Percentiles rank a stretch among this genome's conserved stretches.
Conservation (phyloP, 306 rosid species). For the Comarum palustre region DNA sequence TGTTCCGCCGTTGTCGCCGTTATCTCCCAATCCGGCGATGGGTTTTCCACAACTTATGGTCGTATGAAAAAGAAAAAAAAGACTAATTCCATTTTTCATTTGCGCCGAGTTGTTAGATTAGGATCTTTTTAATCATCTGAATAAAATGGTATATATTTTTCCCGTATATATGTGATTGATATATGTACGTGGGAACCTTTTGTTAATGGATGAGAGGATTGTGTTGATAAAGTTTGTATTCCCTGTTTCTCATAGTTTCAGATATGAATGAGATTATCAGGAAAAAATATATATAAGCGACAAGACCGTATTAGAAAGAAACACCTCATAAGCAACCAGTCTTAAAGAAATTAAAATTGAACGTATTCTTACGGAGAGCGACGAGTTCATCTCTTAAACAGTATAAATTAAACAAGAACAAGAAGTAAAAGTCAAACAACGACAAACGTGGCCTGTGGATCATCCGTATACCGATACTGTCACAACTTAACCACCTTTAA, state of each 20-base stretch:
- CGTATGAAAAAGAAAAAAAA: constrained; percentile 26
- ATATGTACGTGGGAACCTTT: neutral
- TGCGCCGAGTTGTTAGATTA: neutral
- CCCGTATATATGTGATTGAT: neutral
- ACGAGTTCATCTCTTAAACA: too few relatives aligned
- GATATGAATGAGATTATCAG: neutral
- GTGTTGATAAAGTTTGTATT: neutral
- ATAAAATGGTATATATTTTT: neutral
- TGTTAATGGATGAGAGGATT: neutral
- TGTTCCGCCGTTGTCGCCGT: constrained; percentile 77
- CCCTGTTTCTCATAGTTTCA: neutral
- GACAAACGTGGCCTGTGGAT: too few relatives aligned
- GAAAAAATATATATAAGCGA: too few relatives aligned
- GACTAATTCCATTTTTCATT: neutral
- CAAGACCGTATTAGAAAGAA: too few relatives aligned
- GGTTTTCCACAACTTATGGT: constrained; percentile 64
- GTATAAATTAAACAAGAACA: too few relatives aligned
- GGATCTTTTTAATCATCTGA: too few relatives aligned
- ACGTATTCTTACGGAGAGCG: too few relatives aligned
- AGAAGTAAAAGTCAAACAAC: too few relatives aligned
- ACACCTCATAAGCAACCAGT: too few relatives aligned
- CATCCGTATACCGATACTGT: too few relatives aligned
- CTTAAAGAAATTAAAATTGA: too few relatives aligned
- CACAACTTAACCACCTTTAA: too few relatives aligned
- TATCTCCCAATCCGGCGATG: constrained; percentile 58